These are phyloP conservation scores for Tetrapisispora iriomotensis DNA, from an alignment of 805 yeast species.

Conservation along the genomic window DNA sequence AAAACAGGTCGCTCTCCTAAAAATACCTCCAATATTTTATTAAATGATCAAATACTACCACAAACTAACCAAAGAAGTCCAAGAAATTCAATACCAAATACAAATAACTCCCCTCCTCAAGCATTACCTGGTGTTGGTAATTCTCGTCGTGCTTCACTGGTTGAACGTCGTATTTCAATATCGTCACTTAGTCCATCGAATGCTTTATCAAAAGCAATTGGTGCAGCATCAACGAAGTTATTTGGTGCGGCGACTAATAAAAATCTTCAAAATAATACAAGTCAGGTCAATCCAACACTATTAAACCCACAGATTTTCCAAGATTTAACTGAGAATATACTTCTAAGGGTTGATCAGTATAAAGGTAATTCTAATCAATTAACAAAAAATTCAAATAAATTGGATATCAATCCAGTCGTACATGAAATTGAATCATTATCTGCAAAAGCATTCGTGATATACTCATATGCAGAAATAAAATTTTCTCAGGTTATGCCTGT, in stretches of 20 bases:
- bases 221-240: constrained; percentile 76
- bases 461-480: constrained; percentile 83
- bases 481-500: constrained; percentile 70
- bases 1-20: constrained; percentile 1
- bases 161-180: constrained; percentile 55
- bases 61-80: constrained; percentile 7
- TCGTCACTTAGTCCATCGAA: constrained; percentile 68
- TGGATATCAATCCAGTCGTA: constrained; percentile 26
- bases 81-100: constrained; percentile 33
- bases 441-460: constrained; percentile 84
- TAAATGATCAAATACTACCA: constrained; percentile 1
- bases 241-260: constrained; percentile 43
- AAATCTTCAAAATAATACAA: constrained; percentile 17
- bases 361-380: not conserved
- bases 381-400: not conserved
- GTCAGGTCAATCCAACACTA: constrained; percentile 11
- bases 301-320: constrained; percentile 23
- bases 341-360: constrained; percentile 20
- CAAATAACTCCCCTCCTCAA: constrained; percentile 11
- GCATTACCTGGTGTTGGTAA: constrained; percentile 20
- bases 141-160: constrained; percentile 50
- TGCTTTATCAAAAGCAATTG: constrained; percentile 80
- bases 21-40: not conserved
- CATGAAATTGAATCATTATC: constrained; percentile 60
- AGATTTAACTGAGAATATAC: constrained; percentile 26